These are phyloP conservation scores for Saturnispora galanensis DNA, from an alignment of 805 yeast genomes.

Conservation along the genomic window DNA sequence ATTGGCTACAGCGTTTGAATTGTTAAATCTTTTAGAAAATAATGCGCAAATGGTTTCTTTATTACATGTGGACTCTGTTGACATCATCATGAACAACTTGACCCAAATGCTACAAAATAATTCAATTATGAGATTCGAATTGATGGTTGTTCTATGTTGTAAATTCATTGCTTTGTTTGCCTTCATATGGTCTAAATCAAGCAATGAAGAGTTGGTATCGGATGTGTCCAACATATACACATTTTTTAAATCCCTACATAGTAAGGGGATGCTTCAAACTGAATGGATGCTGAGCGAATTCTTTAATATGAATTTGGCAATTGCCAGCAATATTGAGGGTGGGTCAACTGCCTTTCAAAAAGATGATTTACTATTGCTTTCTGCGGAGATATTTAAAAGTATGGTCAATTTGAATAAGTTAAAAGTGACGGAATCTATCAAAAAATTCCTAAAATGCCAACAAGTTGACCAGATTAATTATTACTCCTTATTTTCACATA, in stretches of 20 bases:
- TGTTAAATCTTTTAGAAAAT: slow-evolving; percentile 9
- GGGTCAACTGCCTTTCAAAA: background rate
- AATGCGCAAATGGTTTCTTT: background rate
- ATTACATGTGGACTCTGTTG: slow-evolving; percentile 7
- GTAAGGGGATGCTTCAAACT: slow-evolving; percentile 33
- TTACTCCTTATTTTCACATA: slow-evolving; percentile 24
- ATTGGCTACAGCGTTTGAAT: slow-evolving; percentile 12
- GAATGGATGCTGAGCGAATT: slow-evolving; percentile 26
- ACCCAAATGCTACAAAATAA: slow-evolving; percentile 15
- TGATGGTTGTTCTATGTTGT: slow-evolving; percentile 28
- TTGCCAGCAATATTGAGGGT: background rate
- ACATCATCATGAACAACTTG: slow-evolving; percentile 9
- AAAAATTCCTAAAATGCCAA: slow-evolving; percentile 17
- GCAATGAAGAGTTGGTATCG: slow-evolving; percentile 22
- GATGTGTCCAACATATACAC: slow-evolving; percentile 40
- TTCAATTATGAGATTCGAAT: slow-evolving; percentile 31
- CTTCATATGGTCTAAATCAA: slow-evolving; percentile 21
- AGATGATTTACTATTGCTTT: background rate
- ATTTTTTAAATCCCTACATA: slow-evolving; percentile 35
- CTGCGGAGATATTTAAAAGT: slow-evolving; percentile 2
- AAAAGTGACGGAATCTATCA: slow-evolving; percentile 13
- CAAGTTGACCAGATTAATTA: slow-evolving; percentile 16
- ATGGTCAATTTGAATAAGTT: background rate
- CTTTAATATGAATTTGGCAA: slow-evolving; percentile 20
- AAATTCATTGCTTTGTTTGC: slow-evolving; percentile 22